Conservation (phyloP, 768 basidiomycete genomes). For the Collybiopsis luxurians region DNA sequence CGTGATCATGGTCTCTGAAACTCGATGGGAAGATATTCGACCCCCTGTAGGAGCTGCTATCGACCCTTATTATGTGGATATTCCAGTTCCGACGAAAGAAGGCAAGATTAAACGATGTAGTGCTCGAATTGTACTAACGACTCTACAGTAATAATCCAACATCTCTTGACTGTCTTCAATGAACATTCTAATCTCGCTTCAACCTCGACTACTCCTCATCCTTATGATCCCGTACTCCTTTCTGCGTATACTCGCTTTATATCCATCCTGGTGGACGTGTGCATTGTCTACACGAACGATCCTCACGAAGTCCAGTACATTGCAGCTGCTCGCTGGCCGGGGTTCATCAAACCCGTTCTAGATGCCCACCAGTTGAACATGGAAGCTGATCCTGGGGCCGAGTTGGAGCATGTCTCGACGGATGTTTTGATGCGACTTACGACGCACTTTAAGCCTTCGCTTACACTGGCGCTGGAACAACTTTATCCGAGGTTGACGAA, state of each 20-base stretch:
- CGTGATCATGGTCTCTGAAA: conserved; percentile 61
- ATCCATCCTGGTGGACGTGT: conserved; percentile 54
- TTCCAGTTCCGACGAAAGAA: conserved; percentile 53
- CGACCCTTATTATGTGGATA: conserved; percentile 68
- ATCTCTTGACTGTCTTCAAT: conserved; percentile 7
- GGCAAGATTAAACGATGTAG: conserved; percentile 33
- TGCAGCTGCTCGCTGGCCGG: conserved; percentile 78
- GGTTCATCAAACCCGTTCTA: conserved; percentile 68
- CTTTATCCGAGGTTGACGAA: conserved; percentile 69
- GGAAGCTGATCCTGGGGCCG: conserved; percentile 17
- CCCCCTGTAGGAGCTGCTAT: conserved; percentile 67
- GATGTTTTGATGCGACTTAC: conserved; percentile 66
- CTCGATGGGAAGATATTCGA: conserved; percentile 71
- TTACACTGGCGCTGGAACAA: conserved; percentile 59
- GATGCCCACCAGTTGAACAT: conserved; percentile 36
- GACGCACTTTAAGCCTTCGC: conserved; percentile 58
- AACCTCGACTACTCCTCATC: conserved; percentile 12
- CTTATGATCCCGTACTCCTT: conserved; percentile 54
- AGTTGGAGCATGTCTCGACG: conserved; percentile 42
- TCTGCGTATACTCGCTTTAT: conserved; percentile 66
- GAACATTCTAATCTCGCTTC: neutral
- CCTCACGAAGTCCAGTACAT: conserved; percentile 72
- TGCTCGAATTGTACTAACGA: neutral
- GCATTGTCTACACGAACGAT: conserved; percentile 64
- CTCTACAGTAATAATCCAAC: conserved; percentile 26